phyloP scores from a whole-genome alignment of 345 rosid species.

The Eucalyptus viminalis region DNA sequence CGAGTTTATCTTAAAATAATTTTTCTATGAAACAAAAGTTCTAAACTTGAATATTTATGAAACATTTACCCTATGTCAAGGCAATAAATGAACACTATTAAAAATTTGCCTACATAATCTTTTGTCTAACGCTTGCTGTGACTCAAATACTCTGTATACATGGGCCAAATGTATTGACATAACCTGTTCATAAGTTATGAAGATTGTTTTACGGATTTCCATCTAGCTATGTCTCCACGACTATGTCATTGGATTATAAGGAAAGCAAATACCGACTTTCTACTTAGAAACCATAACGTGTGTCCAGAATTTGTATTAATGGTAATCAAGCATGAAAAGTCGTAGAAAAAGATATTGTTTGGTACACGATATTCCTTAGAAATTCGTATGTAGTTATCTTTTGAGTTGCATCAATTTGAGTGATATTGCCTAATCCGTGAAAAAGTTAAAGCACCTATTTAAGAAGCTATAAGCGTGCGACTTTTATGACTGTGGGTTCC shows the following conservation, averaged over 20 bases:
- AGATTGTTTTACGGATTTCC: not conserved
- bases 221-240: not conserved
- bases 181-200: not conserved
- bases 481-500: not conserved
- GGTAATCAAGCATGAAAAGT: not conserved
- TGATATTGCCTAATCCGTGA: not conserved
- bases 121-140: not conserved
- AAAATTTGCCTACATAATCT: not conserved
- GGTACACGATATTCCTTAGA: not conserved
- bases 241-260: not conserved
- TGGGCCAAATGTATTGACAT: not conserved
- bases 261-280: not conserved
- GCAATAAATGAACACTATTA: not conserved
- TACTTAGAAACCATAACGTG: not conserved
- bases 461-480: not conserved
- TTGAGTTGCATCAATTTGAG: not conserved
- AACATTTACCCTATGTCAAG: not conserved
- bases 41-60: not conserved
- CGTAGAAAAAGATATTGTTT: not conserved
- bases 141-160: not conserved
- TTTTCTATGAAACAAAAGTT: no score
- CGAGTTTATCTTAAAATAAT: not conserved
- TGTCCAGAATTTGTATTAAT: not conserved
- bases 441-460: not conserved
- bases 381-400: not conserved